Percentiles rank a stretch among this genome's conserved stretches.
phyloP scores from a whole-genome alignment of 2,329 filamentous ascomycete species.

The Alternaria sp. region DNA sequence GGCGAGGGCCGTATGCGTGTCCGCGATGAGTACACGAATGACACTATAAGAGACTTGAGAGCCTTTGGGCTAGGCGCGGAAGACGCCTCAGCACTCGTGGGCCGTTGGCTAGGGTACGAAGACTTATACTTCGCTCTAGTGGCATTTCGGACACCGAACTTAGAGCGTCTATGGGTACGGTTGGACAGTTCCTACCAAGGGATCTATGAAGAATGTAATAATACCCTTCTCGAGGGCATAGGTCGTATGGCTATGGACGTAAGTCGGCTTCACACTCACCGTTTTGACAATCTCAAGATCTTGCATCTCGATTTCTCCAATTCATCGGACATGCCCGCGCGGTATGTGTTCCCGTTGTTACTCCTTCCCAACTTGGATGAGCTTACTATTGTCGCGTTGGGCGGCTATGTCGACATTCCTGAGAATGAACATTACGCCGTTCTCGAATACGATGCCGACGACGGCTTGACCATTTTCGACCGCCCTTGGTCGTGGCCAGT shows the following conservation, averaged over 20 bases:
- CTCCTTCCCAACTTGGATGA: not conserved
- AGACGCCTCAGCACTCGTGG: not conserved
- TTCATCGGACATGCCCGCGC: not conserved
- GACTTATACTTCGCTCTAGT: not conserved
- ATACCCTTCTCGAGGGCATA: not conserved
- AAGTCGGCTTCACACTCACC: not conserved
- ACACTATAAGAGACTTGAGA: not conserved
- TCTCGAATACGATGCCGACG: not conserved
- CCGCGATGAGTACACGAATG: not conserved
- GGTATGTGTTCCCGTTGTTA: not conserved
- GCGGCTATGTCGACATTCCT: not conserved
- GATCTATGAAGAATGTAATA: rapidly evolving
- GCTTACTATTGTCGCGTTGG: not conserved
- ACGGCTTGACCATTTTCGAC: not conserved
- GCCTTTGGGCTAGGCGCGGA: not conserved
- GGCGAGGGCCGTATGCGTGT: not conserved
- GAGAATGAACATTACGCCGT: not conserved
- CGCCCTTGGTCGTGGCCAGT: not conserved
- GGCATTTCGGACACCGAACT: not conserved
- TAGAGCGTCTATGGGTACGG: not conserved
- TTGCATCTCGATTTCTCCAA: not conserved
- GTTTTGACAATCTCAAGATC: not conserved
- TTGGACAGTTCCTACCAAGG: not conserved
- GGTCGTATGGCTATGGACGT: not conserved
- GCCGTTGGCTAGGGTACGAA: not conserved